Base-by-base conservation (phyloP, 2,329 filamentous ascomycete genomes). In the Ophiostoma sp. region DNA sequence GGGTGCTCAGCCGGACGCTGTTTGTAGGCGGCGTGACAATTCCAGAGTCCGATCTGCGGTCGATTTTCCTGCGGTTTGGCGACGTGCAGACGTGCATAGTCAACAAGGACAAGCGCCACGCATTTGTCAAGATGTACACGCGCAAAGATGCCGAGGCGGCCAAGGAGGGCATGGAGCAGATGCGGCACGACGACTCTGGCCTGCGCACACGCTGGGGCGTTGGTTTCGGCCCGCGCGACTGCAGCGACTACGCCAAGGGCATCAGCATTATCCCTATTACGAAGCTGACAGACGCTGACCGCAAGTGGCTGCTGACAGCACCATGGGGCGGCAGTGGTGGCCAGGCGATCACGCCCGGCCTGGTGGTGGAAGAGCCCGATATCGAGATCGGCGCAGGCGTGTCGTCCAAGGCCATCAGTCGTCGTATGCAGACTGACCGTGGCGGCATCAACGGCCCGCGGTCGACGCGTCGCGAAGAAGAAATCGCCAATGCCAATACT, bases 361-460 rank as follows among this genome's bases (percentile, higher is more conserved):
- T 99, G 81, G 90, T 94, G 7, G 91, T 99, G 35, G 95, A 99
- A 78, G 95, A 99, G 80, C 95, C 95, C 3, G 95, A 99, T 77
- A 99, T 99, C 76, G 95, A 99, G 80, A 99, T 99, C 71, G 95
- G 95, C 69, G 94, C 94, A 23, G 95, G 95, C 70, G 96, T 99
- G 17, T 97, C 94, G 23, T 97, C 93, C 62, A 99, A 99, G 83
- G 93, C 88, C 54, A 90, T 90, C 72, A 89, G 86, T 75, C 83
- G 88, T 23, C 86, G 88, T 48, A 89, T 90, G 86, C 86, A 89
- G 79, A 90, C 87, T 8, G 88, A 90, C 77, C 87, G 87, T 76
- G 86, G 87, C 69, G 88, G 88, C 48, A 83, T 83, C 75, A 86
- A 88, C 75, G 87, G 88, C 3, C 87, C 87, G 68, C 89, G 88